Conservation (phyloP, 2,329 filamentous ascomycete genomes). For the Claviceps cyperi region DNA sequence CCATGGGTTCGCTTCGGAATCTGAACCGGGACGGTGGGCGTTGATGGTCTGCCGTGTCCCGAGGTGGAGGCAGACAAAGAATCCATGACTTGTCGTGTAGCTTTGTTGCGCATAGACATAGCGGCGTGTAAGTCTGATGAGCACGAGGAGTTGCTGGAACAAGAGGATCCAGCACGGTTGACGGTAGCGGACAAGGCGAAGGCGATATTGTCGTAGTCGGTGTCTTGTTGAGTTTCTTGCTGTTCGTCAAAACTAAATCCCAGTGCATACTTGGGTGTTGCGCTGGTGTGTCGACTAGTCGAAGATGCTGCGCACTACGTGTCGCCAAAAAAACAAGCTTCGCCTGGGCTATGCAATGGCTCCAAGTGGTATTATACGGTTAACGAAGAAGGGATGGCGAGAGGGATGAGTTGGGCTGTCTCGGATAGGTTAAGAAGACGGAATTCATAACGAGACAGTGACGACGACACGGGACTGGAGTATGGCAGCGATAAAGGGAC, state of each 20-base stretch:
- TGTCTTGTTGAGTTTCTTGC: background rate
- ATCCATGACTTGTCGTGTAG: slow-evolving; percentile 13
- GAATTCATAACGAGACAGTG: slow-evolving; percentile 6
- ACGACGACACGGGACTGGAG: background rate
- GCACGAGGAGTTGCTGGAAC: slow-evolving; percentile 4
- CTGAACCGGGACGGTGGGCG: slow-evolving; percentile 37
- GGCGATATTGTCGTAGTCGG: slow-evolving; percentile 2
- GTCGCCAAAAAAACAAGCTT: background rate
- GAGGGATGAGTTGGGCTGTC: slow-evolving; percentile 3
- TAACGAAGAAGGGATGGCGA: background rate
- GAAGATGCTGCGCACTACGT: background rate
- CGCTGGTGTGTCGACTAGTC: background rate
- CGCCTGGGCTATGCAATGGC: background rate
- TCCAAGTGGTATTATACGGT: background rate
- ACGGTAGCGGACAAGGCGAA: slow-evolving; percentile 1
- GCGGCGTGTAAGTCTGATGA: slow-evolving; percentile 13
- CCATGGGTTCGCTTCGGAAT: slow-evolving; percentile 33
- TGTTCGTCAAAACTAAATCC: background rate
- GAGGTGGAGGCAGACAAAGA: slow-evolving; percentile 15
- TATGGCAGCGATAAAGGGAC: slow-evolving; percentile 1
- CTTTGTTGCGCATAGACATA: slow-evolving; percentile 21
- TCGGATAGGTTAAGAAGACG: slow-evolving; percentile 6
- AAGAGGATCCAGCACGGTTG: background rate
- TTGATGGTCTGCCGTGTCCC: slow-evolving; percentile 16
- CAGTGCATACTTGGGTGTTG: slow-evolving; percentile 4